Evolutionary conservation across 768 basidiomycete genomes (phyloP).

Genomic region (Suillus sp.): DNA sequence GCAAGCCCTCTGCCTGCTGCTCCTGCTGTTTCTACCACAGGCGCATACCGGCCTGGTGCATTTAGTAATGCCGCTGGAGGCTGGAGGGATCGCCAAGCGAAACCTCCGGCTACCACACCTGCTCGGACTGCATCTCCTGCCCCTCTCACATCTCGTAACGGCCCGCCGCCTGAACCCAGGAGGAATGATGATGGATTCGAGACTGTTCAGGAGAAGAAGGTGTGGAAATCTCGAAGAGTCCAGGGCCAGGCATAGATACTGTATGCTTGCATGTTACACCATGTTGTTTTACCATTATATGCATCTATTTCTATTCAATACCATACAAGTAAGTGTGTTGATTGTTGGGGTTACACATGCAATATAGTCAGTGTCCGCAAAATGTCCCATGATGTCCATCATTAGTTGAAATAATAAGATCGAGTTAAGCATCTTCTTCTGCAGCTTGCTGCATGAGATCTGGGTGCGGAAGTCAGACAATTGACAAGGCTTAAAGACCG

Average conservation of each 20-base stretch:
- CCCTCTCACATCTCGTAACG: constrained; percentile 14
- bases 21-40: constrained; percentile 27
- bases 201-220: constrained; percentile 43
- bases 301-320: constrained; percentile 20
- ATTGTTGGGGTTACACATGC: constrained; percentile 19
- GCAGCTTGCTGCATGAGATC: constrained; percentile 51
- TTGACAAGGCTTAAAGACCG: neutral
- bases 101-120: constrained; percentile 34
- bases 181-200: constrained; percentile 76
- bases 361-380: constrained; percentile 16
- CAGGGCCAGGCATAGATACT: constrained; percentile 15
- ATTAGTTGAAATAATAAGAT: constrained; percentile 13
- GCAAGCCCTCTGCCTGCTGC: constrained; percentile 54
- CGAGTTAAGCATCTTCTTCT: constrained; percentile 38
- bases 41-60: constrained; percentile 49
- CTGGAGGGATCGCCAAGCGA: constrained; percentile 64
- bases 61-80: constrained; percentile 40
- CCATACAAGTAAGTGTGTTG: constrained; percentile 20
- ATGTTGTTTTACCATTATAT: constrained; percentile 14
- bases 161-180: constrained; percentile 39
- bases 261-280: neutral
- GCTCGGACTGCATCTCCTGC: constrained; percentile 41
- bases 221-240: constrained; percentile 26
- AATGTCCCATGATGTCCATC: constrained; percentile 14
- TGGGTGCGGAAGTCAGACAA: constrained; percentile 13